phyloP scores from a whole-genome alignment of 2,329 filamentous ascomycete genomes.

The Aspergillus caelatus region DNA sequence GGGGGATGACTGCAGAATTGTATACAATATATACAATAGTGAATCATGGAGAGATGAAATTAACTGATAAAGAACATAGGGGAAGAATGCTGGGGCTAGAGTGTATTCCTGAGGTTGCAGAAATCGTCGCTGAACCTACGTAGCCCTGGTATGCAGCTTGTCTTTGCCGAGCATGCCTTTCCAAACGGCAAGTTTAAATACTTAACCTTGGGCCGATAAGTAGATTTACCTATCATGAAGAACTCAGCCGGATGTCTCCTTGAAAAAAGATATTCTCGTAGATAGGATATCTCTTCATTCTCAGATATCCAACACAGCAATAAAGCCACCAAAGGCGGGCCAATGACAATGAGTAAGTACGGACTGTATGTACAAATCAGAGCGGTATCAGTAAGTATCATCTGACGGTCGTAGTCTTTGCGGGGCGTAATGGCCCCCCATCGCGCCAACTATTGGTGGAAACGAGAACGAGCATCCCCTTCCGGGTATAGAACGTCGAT shows the following conservation, averaged over 20 bases:
- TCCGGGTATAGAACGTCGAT: slow-evolving; percentile 14
- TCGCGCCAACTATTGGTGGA: background rate
- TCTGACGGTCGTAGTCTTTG: slow-evolving; percentile 15
- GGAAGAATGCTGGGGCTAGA: background rate
- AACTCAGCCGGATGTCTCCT: no score
- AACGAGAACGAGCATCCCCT: slow-evolving; percentile 10
- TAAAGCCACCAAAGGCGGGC: background rate
- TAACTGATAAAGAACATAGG: background rate
- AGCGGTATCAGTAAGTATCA: slow-evolving; percentile 11
- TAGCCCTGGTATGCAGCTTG: no score
- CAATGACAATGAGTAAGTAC: background rate
- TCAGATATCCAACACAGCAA: background rate
- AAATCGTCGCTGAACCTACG: no score
- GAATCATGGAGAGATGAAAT: background rate
- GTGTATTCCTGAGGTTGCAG: no score
- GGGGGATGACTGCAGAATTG: background rate
- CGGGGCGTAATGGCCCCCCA: slow-evolving; percentile 12
- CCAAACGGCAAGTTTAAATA: background rate
- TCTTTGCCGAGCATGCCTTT: no score
- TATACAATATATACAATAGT: background rate
- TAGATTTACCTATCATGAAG: background rate
- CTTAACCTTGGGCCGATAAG: background rate
- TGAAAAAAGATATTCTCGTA: no score
- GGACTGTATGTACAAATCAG: slow-evolving; percentile 1
- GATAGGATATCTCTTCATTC: background rate